These are phyloP conservation scores for Candida ipomoeae DNA, from an alignment of 805 yeast genomes.

Conservation along the genomic window DNA sequence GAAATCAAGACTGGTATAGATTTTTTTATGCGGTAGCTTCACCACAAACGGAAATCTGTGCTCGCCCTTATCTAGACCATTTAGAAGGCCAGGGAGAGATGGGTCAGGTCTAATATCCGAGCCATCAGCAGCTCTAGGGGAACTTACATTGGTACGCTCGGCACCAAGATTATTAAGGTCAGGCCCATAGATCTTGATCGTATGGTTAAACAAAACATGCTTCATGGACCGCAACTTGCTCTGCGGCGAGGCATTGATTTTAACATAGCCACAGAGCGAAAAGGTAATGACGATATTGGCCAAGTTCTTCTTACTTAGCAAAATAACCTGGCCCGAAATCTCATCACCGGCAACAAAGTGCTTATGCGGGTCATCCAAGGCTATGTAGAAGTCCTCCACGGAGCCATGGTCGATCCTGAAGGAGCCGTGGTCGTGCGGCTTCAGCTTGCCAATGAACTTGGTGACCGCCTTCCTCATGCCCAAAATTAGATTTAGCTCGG, in stretches of 20 bases:
- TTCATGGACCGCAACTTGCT: constrained; percentile 51
- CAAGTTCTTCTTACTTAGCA: constrained; percentile 53
- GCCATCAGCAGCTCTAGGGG: constrained; percentile 13
- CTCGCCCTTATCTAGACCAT: constrained; percentile 72
- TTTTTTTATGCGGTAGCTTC: constrained; percentile 67
- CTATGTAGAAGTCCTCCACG: constrained; percentile 64
- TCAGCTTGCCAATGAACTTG: constrained; percentile 27
- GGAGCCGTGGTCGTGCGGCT: constrained; percentile 11
- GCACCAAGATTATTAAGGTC: constrained; percentile 2
- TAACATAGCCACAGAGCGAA: constrained; percentile 53
- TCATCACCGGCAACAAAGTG: constrained; percentile 78
- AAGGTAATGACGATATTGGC: constrained; percentile 51
- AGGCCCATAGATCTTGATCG: constrained; percentile 55
- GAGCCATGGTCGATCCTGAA: constrained; percentile 36
- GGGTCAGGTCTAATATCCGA: neutral
- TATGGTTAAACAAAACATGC: constrained; percentile 53
- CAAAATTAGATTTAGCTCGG: neutral
- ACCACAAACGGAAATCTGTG: constrained; percentile 86
- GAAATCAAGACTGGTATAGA: constrained; percentile 72
- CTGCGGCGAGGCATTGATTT: constrained; percentile 49
- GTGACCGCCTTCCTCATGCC: constrained; percentile 51
- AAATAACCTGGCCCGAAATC: constrained; percentile 58
- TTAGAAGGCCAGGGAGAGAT: constrained; percentile 17
- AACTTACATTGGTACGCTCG: constrained; percentile 9
- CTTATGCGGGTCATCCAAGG: constrained; percentile 70